These are phyloP conservation scores for Gymnopus androsaceus DNA, from an alignment of 1,284 basidiomycete species.

Conservation along the genomic window DNA sequence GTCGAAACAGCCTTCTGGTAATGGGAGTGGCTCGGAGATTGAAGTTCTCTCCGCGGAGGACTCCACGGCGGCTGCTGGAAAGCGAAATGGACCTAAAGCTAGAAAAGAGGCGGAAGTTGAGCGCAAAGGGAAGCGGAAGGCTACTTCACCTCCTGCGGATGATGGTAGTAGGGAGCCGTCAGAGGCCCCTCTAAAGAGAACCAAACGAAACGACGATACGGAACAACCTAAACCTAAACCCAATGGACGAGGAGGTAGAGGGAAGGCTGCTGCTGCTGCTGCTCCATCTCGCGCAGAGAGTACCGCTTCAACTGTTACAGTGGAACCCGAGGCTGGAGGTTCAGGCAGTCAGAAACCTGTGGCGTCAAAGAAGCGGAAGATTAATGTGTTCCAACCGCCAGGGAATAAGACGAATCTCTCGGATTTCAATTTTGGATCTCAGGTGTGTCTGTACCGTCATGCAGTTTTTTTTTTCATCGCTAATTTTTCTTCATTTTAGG, in stretches of 20 bases:
- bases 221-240: slow-evolving; percentile 4
- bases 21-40: slow-evolving; percentile 1
- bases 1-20: not conserved
- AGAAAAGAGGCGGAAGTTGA: slow-evolving; percentile 17
- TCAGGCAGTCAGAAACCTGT: not conserved
- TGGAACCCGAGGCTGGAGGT: slow-evolving; percentile 1
- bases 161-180: not conserved
- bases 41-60: slow-evolving; percentile 2
- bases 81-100: slow-evolving; percentile 23
- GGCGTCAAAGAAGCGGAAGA: slow-evolving; percentile 58
- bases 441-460: slow-evolving; percentile 30
- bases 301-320: slow-evolving; percentile 22
- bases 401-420: slow-evolving; percentile 34
- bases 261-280: not conserved
- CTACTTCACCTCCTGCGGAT: not conserved
- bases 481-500: not conserved
- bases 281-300: slow-evolving; percentile 18
- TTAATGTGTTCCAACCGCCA: slow-evolving; percentile 53
- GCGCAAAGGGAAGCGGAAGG: slow-evolving; percentile 24
- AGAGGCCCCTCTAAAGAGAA: slow-evolving; percentile 20
- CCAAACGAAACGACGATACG: slow-evolving; percentile 17
- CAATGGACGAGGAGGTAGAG: not conserved
- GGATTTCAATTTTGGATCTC: slow-evolving; percentile 30
- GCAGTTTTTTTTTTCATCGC: not conserved
- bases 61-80: not conserved